These are phyloP conservation scores for Ustilago cynodontis DNA, from an alignment of 1,284 basidiomycete species.

Conservation along the genomic window DNA sequence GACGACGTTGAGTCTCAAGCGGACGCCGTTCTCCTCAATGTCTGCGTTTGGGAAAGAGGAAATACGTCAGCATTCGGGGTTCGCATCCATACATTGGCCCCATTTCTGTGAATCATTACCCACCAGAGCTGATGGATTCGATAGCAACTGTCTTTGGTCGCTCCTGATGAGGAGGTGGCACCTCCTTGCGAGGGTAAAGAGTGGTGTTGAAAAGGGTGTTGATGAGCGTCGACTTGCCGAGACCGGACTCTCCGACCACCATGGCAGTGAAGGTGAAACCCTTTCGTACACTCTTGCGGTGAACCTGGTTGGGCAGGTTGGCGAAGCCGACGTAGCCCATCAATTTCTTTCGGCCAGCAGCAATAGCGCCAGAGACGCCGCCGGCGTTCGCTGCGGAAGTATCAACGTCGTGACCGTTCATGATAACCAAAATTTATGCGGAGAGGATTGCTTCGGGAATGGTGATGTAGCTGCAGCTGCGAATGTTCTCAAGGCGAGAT, in stretches of 20 bases:
- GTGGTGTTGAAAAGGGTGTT: constrained; percentile 70
- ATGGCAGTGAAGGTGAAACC: constrained; percentile 68
- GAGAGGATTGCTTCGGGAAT: background rate
- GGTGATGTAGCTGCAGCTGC: background rate
- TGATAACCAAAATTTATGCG: constrained; percentile 6
- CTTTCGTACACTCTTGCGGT: constrained; percentile 65
- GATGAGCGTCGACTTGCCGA: constrained; percentile 69
- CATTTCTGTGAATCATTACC: constrained; percentile 3
- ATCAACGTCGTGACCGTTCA: constrained; percentile 37
- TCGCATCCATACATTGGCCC: background rate
- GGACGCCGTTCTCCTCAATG: constrained; percentile 69
- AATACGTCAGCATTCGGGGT: background rate
- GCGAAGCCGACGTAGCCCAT: constrained; percentile 69
- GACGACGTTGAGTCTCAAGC: constrained; percentile 68
- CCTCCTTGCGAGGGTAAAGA: constrained; percentile 67
- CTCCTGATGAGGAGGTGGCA: constrained; percentile 62
- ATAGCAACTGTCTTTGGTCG: constrained; percentile 68
- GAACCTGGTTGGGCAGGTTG: constrained; percentile 69
- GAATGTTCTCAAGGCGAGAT: background rate
- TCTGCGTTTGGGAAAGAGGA: constrained; percentile 34
- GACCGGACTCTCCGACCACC: constrained; percentile 69
- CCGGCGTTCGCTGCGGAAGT: constrained; percentile 19
- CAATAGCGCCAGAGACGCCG: constrained; percentile 13
- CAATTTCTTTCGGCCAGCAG: constrained; percentile 58
- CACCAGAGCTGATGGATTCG: constrained; percentile 68